Percentiles rank a stretch among this genome's conserved stretches.
These are phyloP conservation scores for Cytospora paraplurivora DNA, from an alignment of 2,329 filamentous ascomycete genomes.

Conservation along the genomic window DNA sequence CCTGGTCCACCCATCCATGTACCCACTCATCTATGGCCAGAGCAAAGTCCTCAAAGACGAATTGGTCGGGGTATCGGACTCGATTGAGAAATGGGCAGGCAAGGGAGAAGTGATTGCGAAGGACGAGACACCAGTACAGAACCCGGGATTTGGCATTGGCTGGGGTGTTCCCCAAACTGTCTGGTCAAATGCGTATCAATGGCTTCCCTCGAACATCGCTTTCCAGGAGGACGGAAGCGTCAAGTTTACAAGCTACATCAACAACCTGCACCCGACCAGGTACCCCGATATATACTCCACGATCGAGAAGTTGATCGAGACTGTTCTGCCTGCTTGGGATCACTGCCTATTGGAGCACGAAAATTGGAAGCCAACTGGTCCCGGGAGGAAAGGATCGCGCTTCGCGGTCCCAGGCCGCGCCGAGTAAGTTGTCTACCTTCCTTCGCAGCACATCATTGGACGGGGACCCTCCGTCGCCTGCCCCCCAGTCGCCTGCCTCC, in stretches of 20 bases:
- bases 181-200: slow-evolving; percentile 29
- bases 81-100: slow-evolving; percentile 20
- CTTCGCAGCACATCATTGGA: not conserved
- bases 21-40: slow-evolving; percentile 50
- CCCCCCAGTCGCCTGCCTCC: too few species aligned
- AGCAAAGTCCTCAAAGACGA: slow-evolving; percentile 34
- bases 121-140: not conserved
- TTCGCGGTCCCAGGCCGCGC: not conserved
- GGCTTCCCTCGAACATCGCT: slow-evolving; percentile 30
- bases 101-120: slow-evolving; percentile 15
- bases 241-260: slow-evolving; percentile 28
- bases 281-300: slow-evolving; percentile 26
- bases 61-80: slow-evolving; percentile 5
- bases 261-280: slow-evolving; percentile 28
- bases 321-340: slow-evolving; percentile 14
- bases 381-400: slow-evolving; percentile 8
- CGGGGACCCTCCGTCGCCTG: too few species aligned
- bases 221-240: slow-evolving; percentile 24
- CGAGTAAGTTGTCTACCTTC: not conserved
- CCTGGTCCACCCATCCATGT: slow-evolving; percentile 57
- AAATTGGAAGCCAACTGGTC: not conserved
- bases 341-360: not conserved
- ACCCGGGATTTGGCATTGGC: not conserved
- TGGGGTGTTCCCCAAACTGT: not conserved
- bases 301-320: slow-evolving; percentile 26